phyloP scores from a whole-genome alignment of 345 rosid genomes.

The Salix exigua region DNA sequence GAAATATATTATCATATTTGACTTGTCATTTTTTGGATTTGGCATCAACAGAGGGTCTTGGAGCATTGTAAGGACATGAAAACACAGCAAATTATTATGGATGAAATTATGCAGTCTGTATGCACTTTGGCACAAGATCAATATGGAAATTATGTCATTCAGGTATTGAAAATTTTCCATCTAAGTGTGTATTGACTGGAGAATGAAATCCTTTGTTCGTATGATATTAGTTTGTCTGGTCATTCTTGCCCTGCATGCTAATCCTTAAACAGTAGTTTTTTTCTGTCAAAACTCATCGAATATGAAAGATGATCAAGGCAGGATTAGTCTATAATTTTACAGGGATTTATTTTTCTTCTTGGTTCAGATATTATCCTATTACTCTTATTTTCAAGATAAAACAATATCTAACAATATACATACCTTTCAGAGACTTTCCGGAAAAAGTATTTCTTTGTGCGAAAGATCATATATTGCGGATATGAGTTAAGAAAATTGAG shows the following conservation, averaged over 20 bases:
- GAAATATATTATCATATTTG: conserved; percentile 4
- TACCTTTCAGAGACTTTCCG: not conserved
- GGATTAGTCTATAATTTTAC: not conserved
- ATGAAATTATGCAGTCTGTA: conserved; percentile 75
- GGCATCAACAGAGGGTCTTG: conserved; percentile 66
- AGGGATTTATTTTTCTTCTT: not conserved
- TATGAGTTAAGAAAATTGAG: not conserved
- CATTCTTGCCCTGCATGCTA: not conserved
- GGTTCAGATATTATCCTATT: not conserved
- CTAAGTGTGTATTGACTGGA: not conserved
- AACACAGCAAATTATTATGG: conserved; percentile 75
- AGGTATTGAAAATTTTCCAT: conserved; percentile 38
- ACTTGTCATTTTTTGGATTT: conserved; percentile 7
- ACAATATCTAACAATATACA: not conserved
- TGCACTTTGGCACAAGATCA: conserved; percentile 84
- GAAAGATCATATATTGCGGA: not conserved
- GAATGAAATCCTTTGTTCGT: not conserved
- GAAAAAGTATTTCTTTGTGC: not conserved
- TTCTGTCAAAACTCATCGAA: not conserved
- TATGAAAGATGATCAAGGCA: not conserved
- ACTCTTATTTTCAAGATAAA: not conserved
- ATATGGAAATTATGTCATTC: conserved; percentile 96
- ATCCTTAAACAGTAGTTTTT: not conserved
- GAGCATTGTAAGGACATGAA: conserved; percentile 67
- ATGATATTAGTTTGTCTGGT: not conserved